Conservation (phyloP, 2,329 filamentous ascomycete species). For the Exutisphaerella laricina region DNA sequence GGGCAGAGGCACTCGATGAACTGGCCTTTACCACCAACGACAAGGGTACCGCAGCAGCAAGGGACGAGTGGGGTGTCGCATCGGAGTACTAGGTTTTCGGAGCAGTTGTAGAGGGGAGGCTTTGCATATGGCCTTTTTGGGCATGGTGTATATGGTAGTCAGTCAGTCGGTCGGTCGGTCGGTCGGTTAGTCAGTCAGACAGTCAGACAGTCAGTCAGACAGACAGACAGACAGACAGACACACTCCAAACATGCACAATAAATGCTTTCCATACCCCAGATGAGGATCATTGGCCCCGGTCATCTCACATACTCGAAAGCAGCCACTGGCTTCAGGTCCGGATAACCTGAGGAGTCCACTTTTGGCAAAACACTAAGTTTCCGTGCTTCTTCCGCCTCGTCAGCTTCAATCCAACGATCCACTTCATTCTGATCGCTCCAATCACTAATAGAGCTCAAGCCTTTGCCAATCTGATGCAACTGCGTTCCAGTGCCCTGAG, state of each 20-base stretch:
- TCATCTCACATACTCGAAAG: constrained; percentile 26
- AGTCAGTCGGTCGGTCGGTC: no score
- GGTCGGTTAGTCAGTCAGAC: no score
- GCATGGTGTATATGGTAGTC: no score
- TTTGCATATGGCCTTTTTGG: no score
- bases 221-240: no score
- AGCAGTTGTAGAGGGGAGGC: constrained; percentile 1
- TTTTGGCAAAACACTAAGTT: constrained; percentile 25
- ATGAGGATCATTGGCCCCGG: no score
- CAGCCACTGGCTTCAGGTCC: constrained; percentile 21
- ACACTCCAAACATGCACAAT: no score
- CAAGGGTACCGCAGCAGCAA: neutral
- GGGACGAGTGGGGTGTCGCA: neutral
- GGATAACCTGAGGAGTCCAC: constrained; percentile 30
- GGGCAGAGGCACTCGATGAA: neutral
- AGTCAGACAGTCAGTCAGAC: no score
- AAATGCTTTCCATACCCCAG: no score
- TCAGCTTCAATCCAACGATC: constrained; percentile 27
- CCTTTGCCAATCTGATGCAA: constrained; percentile 29
- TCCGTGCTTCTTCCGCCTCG: constrained; percentile 27
- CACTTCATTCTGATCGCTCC: constrained; percentile 30
- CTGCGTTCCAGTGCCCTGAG: constrained; percentile 29
- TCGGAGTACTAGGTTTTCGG: neutral
- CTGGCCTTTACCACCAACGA: neutral
- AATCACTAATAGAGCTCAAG: constrained; percentile 28